Evolutionary conservation across 1,139 yeast species (phyloP), one percentile per base, ranked within the genome.

Genomic region (Candida glucosophila): DNA sequence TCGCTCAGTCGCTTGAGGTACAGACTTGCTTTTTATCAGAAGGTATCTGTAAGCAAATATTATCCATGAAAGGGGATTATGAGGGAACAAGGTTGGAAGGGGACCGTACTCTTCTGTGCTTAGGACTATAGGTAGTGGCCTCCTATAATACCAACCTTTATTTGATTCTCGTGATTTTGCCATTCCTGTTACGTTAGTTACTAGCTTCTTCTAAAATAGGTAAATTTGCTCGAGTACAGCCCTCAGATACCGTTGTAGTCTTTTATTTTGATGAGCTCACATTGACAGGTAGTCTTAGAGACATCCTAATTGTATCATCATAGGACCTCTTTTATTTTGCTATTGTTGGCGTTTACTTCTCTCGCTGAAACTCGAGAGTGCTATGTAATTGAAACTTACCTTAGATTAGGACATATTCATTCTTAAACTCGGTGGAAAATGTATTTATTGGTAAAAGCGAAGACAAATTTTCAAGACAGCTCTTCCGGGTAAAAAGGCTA

Each of bases 221-320:
- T 12, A 11, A 16, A 22, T 15, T 23, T 22, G 17, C 11, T 22
- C 22, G 16, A 23, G 23, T 22, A 19, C 20, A 25, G 27, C 29
- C 35, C 34, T 86, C 97, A 86, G 97, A 86, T 86, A 86, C 97
- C 97, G 97, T 86, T 86, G 96, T 86, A 86, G 97, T 88, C 96
- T 77, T 73, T 76, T 75, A 79, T 75, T 73, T 73, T 72, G 77
- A 58, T 71, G 79, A 71, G 80, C 83, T 69, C 73, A 74, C 86
- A 77, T 47, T 42, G 77, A 63, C 43, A 44, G 38, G 43, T 37
- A 47, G 58, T 53, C 77, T 70, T 73, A 73, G 59, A 69, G 78
- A 68, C 60, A 65, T 71, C 45, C 35, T 37, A 40, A 32, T 47
- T 58, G 55, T 38, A 30, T 48, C 58, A 54, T 69, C 75, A 70